Evolutionary conservation across 2,329 filamentous ascomycete genomes (phyloP).

Genomic region (Epichloe coenophiala): DNA sequence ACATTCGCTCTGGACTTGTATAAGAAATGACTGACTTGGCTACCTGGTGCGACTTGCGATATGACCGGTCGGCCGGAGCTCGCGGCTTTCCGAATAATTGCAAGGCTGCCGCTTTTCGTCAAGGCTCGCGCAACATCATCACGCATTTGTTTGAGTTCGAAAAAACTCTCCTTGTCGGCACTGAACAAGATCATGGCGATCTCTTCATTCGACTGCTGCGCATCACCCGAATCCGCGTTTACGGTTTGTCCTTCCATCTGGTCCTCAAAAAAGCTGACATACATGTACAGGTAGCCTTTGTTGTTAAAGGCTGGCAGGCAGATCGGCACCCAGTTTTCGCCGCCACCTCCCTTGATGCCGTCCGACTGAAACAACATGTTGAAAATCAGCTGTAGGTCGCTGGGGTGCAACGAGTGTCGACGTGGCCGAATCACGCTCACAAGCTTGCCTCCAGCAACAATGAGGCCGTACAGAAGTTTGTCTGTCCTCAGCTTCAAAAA

Average conservation of each 20-base stretch:
- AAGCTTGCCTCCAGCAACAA: slow-evolving; percentile 82
- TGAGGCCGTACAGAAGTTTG: slow-evolving; percentile 78
- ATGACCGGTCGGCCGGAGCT: slow-evolving; percentile 56
- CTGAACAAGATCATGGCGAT: slow-evolving; percentile 91
- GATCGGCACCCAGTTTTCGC: slow-evolving; percentile 94
- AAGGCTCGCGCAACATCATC: slow-evolving; percentile 54
- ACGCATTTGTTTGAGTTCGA: slow-evolving; percentile 64
- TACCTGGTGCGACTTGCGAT: slow-evolving; percentile 66
- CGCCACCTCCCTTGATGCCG: slow-evolving; percentile 75
- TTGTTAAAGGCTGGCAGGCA: slow-evolving; percentile 97
- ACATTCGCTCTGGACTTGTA: slow-evolving; percentile 94
- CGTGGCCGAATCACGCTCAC: slow-evolving; percentile 92
- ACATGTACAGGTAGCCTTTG: slow-evolving; percentile 95
- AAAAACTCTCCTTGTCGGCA: slow-evolving; percentile 92
- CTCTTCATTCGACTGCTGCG: slow-evolving; percentile 57
- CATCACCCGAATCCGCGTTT: slow-evolving; percentile 35
- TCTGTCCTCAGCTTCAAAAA: slow-evolving; percentile 67
- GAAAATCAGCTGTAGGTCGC: slow-evolving; percentile 91
- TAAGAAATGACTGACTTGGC: slow-evolving; percentile 76
- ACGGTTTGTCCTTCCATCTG: slow-evolving; percentile 28
- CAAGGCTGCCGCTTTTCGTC: slow-evolving; percentile 60
- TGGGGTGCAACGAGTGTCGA: slow-evolving; percentile 88
- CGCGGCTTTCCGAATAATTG: slow-evolving; percentile 59
- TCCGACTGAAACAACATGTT: slow-evolving; percentile 98
- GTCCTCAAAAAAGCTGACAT: slow-evolving; percentile 81